phyloP scores from a whole-genome alignment of 495 filamentous ascomycete species.

The Delitschia confertaspora region DNA sequence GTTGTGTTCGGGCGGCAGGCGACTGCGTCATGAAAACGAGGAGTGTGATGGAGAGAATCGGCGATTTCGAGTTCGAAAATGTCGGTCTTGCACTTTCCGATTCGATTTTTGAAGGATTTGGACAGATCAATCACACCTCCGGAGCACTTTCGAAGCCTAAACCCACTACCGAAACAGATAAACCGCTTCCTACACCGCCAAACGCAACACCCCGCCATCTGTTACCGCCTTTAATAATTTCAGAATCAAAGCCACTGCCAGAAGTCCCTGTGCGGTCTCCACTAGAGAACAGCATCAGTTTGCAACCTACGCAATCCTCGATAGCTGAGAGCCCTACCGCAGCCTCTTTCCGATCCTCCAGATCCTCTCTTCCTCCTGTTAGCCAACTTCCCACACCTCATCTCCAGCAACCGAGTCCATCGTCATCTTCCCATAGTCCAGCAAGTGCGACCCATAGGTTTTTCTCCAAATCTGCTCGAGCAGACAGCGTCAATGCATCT shows the following conservation, averaged over 20 bases:
- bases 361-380: slow-evolving; percentile 27
- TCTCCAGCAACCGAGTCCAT: slow-evolving; percentile 36
- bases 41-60: slow-evolving; percentile 77
- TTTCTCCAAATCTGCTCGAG: slow-evolving; percentile 27
- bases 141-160: slow-evolving; percentile 2
- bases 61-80: slow-evolving; percentile 79
- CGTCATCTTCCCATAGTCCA: slow-evolving; percentile 26
- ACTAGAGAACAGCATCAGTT: slow-evolving; percentile 1
- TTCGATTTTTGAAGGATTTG: slow-evolving; percentile 26
- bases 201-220: slow-evolving; percentile 7
- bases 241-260: slow-evolving; percentile 31
- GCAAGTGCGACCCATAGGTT: slow-evolving; percentile 23
- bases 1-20: slow-evolving; percentile 80
- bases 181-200: slow-evolving; percentile 28
- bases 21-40: slow-evolving; percentile 84
- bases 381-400: slow-evolving; percentile 30
- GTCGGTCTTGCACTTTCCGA: slow-evolving; percentile 29
- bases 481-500: slow-evolving; percentile 44
- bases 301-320: slow-evolving; percentile 13
- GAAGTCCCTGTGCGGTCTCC: slow-evolving; percentile 27
- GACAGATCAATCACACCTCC: background rate
- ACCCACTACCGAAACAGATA: slow-evolving; percentile 18
- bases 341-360: slow-evolving; percentile 27
- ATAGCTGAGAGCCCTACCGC: slow-evolving; percentile 27
- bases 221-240: slow-evolving; percentile 25